Evolutionary conservation across 2,329 filamentous ascomycete species (phyloP), one percentile per base, ranked within the genome.

Genomic region (Exophiala dermatitidis): DNA sequence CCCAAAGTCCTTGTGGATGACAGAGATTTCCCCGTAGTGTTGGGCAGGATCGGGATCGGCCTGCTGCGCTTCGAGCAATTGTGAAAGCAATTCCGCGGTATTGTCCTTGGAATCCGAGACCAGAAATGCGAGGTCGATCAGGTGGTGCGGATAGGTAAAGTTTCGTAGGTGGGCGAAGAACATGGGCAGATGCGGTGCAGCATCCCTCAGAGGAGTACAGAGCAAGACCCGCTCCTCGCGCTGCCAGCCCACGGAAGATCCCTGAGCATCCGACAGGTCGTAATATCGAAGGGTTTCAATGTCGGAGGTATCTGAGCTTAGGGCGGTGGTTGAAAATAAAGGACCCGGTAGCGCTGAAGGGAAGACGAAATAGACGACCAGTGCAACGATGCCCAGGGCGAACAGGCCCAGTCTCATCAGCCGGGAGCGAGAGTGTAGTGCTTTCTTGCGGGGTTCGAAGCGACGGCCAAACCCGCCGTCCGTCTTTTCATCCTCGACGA

Each of bases 1-100:
- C 2, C 93, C 93, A 74, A 98, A 98, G 69, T 98, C 91, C 73
- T 98, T 98, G 72, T 97, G 89, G 61, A 98, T 90, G 56, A 98
- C 93, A 0, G 89, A 95, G 54, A 98, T 93, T 73, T 98, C 93
- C 56, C 93, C 93, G 67, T 90, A 98, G 10, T 86, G 84, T 71
- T 90, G 84, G 63, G 83, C 84, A 7, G 85, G 82, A 63, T 96
- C 87, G 26, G 84, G 77, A 57, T 93, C 81, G 28, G 81, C 82
- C 72, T 98, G 93, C 9, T 96, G 78, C 38, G 83, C 81, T 62
- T 88, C 81, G 49, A 98, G 74, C 64, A 86, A 83, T 53, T 86
- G 76, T 3, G 84, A 82, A 47, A 98, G 78, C 44, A 93, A 77
- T 32, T 82, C 72, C 36, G 96, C 76, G 1, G 93, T 98, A 57